These are phyloP conservation scores for Oryza meridionalis DNA, from an alignment of 176 grass and related monocot genomes.

Conservation along the genomic window DNA sequence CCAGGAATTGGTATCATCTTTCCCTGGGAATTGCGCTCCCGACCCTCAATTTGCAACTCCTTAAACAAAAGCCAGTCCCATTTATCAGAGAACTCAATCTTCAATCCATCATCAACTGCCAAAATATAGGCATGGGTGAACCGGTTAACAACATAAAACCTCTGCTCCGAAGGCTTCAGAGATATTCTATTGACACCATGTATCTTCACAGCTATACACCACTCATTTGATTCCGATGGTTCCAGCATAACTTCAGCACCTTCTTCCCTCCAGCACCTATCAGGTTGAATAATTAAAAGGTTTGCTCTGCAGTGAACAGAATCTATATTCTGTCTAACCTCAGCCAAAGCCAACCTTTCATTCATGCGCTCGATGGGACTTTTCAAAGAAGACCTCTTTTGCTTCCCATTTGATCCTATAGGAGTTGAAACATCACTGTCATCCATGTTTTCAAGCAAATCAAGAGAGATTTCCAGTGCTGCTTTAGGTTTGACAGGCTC, in stretches of 20 bases:
- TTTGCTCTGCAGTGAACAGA: constrained; percentile 66
- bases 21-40: constrained; percentile 58
- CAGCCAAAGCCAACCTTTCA: constrained; percentile 66
- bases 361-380: constrained; percentile 65
- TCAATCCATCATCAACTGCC: constrained; percentile 78
- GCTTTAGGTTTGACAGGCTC: constrained; percentile 54
- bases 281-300: constrained; percentile 64
- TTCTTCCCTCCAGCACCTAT: constrained; percentile 90
- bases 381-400: constrained; percentile 64
- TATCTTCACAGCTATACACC: constrained; percentile 81
- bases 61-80: constrained; percentile 96
- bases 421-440: constrained; percentile 84
- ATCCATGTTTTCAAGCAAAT: constrained; percentile 66
- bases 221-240: constrained; percentile 61
- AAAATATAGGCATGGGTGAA: constrained; percentile 89
- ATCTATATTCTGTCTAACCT: constrained; percentile 80
- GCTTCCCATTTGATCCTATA: constrained; percentile 51
- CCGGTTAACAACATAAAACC: constrained; percentile 73
- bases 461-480: constrained; percentile 64
- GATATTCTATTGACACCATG: constrained; percentile 55
- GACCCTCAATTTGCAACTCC: constrained; percentile 76
- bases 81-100: constrained; percentile 81
- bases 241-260: constrained; percentile 71
- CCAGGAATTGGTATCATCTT: constrained; percentile 74
- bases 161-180: constrained; percentile 71